Percentiles rank a stretch among this genome's conserved stretches.
Conservation (phyloP, 768 basidiomycete species). For the Leccinum subgranulosum region DNA sequence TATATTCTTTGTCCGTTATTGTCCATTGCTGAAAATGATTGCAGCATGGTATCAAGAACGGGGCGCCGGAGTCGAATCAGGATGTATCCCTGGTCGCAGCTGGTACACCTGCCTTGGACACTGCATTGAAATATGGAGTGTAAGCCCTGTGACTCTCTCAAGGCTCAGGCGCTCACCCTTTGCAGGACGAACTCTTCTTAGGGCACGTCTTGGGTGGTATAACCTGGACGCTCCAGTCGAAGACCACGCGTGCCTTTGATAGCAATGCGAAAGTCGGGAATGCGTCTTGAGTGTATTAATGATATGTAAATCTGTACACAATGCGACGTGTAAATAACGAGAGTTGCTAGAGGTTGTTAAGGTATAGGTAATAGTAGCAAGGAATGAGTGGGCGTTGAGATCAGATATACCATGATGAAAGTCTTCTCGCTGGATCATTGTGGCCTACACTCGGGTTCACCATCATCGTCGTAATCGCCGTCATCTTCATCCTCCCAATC, state of each 20-base stretch:
- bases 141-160: slow-evolving; percentile 24
- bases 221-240: slow-evolving; percentile 66
- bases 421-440: slow-evolving; percentile 40
- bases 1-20: background rate
- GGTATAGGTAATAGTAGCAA: slow-evolving; percentile 14
- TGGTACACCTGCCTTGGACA: slow-evolving; percentile 87
- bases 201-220: slow-evolving; percentile 75
- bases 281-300: slow-evolving; percentile 24
- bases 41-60: slow-evolving; percentile 83
- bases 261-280: slow-evolving; percentile 59
- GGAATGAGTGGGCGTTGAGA: slow-evolving; percentile 9
- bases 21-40: slow-evolving; percentile 1
- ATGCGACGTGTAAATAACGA: slow-evolving; percentile 28
- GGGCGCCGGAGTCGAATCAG: slow-evolving; percentile 58
- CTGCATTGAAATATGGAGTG: slow-evolving; percentile 74
- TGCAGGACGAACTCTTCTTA: slow-evolving; percentile 64
- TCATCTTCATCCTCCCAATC: slow-evolving; percentile 73
- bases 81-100: slow-evolving; percentile 60
- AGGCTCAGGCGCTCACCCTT: background rate
- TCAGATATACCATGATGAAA: slow-evolving; percentile 11
- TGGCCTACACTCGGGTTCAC: slow-evolving; percentile 58
- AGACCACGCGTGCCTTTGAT: slow-evolving; percentile 69
- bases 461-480: slow-evolving; percentile 46
- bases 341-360: slow-evolving; percentile 11
- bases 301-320: slow-evolving; percentile 26